Conservation (phyloP, 257 asterid species). For the Sherardia arvensis region DNA sequence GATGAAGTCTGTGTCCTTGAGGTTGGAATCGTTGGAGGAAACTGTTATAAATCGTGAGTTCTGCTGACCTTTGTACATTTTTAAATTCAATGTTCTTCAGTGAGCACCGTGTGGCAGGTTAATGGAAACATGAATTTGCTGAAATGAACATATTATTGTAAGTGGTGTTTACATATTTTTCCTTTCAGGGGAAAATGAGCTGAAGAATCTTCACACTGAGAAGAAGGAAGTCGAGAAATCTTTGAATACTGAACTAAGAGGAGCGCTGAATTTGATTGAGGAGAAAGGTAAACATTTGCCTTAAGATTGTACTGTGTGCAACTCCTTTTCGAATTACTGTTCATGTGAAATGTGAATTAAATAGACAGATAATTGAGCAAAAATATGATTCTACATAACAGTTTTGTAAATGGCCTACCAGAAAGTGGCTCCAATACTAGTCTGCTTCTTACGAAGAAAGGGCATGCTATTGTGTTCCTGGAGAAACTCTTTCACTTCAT, state of each 20-base stretch:
- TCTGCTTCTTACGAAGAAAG: not conserved
- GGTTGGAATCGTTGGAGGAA: constrained; percentile 66
- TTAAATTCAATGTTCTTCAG: not conserved
- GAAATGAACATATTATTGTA: not conserved
- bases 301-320: not conserved
- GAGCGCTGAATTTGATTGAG: constrained; percentile 36
- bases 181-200: constrained; percentile 69
- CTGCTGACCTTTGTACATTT: constrained; percentile 12
- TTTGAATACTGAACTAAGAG: constrained; percentile 48
- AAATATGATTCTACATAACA: not conserved
- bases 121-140: not conserved
- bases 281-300: constrained; percentile 62
- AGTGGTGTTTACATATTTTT: constrained; percentile 19
- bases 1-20: constrained; percentile 50
- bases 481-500: not conserved
- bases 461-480: not conserved
- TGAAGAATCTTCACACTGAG: constrained; percentile 50
- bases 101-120: not conserved
- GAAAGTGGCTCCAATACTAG: not conserved
- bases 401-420: not conserved
- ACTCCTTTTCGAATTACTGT: not conserved
- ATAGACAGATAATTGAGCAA: not conserved
- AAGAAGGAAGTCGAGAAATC: constrained; percentile 52
- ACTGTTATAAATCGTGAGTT: constrained; percentile 65
- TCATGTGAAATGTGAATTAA: not conserved